Evolutionary conservation across 1,139 yeast genomes (phyloP).

Genomic region (Blastobotrys ciferrii): DNA sequence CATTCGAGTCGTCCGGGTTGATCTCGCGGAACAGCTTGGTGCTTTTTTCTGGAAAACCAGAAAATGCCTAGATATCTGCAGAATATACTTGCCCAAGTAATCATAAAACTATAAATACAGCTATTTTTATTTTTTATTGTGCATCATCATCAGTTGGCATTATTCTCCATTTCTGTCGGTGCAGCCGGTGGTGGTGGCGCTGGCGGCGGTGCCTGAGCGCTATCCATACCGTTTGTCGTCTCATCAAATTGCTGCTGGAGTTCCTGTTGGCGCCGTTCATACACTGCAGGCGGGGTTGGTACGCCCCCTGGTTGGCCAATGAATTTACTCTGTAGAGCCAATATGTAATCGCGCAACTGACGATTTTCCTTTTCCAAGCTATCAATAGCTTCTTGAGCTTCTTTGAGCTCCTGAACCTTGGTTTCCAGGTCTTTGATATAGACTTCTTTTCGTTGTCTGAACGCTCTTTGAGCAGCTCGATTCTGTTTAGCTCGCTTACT

Average conservation of each 20-base stretch:
- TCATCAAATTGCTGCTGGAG: constrained; percentile 6
- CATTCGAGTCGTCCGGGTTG: too few species aligned
- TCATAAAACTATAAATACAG: not conserved
- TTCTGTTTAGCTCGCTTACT: constrained; percentile 88
- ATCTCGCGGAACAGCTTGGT: too few species aligned
- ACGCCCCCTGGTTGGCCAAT: constrained; percentile 47
- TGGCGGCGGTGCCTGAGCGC: not conserved
- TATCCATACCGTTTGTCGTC: constrained; percentile 1
- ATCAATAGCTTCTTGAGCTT: constrained; percentile 59
- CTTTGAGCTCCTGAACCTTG: constrained; percentile 61
- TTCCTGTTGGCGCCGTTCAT: constrained; percentile 16
- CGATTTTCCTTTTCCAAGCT: constrained; percentile 65
- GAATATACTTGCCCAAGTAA: not conserved
- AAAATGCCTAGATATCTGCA: too few species aligned
- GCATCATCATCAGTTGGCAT: not conserved
- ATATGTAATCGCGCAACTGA: constrained; percentile 69
- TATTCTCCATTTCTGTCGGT: not conserved
- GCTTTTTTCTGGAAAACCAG: too few species aligned
- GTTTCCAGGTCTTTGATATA: constrained; percentile 74
- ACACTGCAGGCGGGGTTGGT: constrained; percentile 47
- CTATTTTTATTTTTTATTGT: not conserved
- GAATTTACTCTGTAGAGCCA: constrained; percentile 65
- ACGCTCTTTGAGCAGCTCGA: constrained; percentile 84
- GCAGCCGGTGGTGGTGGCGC: not conserved
- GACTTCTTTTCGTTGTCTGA: constrained; percentile 74